Percentiles rank a stretch among this genome's conserved stretches.
Conservation (phyloP, 148 eudicot species). For the Fagopyrum tataricum region DNA sequence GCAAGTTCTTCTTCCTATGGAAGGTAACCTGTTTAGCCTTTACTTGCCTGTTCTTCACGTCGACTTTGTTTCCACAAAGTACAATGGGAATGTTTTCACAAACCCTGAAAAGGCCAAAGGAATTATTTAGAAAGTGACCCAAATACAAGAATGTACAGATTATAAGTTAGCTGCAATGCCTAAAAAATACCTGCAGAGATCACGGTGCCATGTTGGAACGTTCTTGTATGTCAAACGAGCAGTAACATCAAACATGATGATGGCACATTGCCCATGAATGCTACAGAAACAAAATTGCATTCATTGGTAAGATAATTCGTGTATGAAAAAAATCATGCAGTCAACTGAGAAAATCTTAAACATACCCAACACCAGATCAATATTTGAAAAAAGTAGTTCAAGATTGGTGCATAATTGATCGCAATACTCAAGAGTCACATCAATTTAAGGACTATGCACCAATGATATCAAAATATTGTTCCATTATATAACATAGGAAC, state of each 20-base stretch:
- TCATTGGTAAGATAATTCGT: neutral
- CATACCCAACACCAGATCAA: neutral
- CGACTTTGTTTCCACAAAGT: conserved; percentile 51
- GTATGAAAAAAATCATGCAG: neutral
- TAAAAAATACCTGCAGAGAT: conserved; percentile 32
- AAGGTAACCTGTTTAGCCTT: conserved; percentile 41
- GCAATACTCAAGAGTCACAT: no score
- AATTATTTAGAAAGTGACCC: neutral
- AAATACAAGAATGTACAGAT: neutral
- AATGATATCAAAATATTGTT: neutral
- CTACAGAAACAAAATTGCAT: conserved; percentile 16
- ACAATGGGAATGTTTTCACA: conserved; percentile 52
- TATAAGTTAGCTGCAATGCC: neutral
- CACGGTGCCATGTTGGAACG: conserved; percentile 53
- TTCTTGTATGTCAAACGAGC: conserved; percentile 51
- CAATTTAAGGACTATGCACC: neutral
- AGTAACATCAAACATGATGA: conserved; percentile 50
- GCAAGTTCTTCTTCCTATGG: conserved; percentile 45
- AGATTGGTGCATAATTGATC: neutral
- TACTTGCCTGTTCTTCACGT: conserved; percentile 45
- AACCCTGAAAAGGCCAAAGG: conserved; percentile 19
- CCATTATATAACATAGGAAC: neutral
- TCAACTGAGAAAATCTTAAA: neutral
- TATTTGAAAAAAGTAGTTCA: neutral
- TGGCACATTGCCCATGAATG: conserved; percentile 47